Percentiles rank a stretch among this genome's conserved stretches.
phyloP scores from a whole-genome alignment of 208 protist species.

The Trypanosoma congolense region DNA sequence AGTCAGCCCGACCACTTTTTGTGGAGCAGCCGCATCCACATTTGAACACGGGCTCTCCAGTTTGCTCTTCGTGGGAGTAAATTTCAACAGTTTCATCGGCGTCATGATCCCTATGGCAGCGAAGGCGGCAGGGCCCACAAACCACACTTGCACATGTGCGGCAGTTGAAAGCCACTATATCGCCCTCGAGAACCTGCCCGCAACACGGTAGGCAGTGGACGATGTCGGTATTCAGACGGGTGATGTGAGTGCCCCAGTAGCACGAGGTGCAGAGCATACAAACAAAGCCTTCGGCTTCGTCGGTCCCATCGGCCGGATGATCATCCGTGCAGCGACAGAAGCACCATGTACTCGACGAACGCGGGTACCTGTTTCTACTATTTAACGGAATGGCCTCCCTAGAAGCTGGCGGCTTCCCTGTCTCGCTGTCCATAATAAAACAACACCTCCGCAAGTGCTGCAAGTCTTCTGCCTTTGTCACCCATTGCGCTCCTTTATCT shows the following conservation, averaged over 20 bases:
- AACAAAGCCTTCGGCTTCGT: slow-evolving; percentile 49
- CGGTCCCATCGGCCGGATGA: slow-evolving; percentile 48
- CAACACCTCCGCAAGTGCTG: slow-evolving; percentile 42
- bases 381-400: slow-evolving; percentile 50
- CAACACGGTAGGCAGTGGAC: slow-evolving; percentile 73
- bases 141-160: slow-evolving; percentile 64
- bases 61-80: slow-evolving; percentile 35
- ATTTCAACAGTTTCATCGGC: slow-evolving; percentile 29
- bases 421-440: slow-evolving; percentile 70
- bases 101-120: slow-evolving; percentile 78
- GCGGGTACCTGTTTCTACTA: slow-evolving; percentile 71
- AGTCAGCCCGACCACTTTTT: slow-evolving; percentile 35
- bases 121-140: slow-evolving; percentile 70
- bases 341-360: slow-evolving; percentile 62
- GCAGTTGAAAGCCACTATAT: slow-evolving; percentile 65
- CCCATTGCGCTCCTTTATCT: too few species aligned
- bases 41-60: slow-evolving; percentile 36
- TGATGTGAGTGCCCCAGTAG: slow-evolving; percentile 78
- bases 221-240: slow-evolving; percentile 38
- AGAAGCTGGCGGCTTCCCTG: slow-evolving; percentile 35
- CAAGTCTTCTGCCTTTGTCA: slow-evolving; percentile 7
- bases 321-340: slow-evolving; percentile 68
- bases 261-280: slow-evolving; percentile 79
- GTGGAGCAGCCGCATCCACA: slow-evolving; percentile 77
- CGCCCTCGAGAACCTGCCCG: slow-evolving; percentile 66